Base-by-base conservation (phyloP, 179 eudicot species). In the Spinacia oleracea region DNA sequence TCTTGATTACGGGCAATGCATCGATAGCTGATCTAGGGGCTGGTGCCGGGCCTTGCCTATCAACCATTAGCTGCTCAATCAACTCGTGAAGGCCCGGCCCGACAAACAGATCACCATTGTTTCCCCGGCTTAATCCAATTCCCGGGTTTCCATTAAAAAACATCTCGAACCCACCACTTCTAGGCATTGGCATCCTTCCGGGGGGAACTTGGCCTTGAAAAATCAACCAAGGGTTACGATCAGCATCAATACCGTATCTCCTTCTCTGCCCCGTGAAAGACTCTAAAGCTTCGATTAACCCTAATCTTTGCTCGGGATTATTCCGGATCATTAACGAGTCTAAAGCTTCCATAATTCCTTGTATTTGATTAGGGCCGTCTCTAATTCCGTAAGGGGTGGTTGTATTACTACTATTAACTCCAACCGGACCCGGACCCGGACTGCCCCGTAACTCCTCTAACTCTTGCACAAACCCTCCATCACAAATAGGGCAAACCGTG, bases 51-150 rank as follows among this genome's bases (percentile, higher is more conserved):
- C 89, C 97, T 25, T 80, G 87, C 55, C 87, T 84, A 16, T 91
- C 91, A 56, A 81, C 87, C 64, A 79, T 83, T 2, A 93, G 83
- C 73, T 93, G 92, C 77, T 92, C 96, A 16, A 91, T 86, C 69
- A 93, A 79, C 82, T 95, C 98, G 77, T 90, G 93, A 8, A 93
- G 84, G 9, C 98, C 98, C 0, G 98, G 97, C 25, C 98, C 98
- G 6, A 95, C 88, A 75, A 91, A 93, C 78, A 89, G 84, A 78
- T 95, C 92, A 2, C 94, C 97, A 14, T 89, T 93, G 72, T 81
- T 87, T 9, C 90, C 97, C 21, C 91, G 82, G 38, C 91, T 86
- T 25, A 89, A 81, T n/a, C 98, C 94, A 23, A 85, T 84, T 65
- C 94, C 87, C 2, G 85, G 83, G 76, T 70, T 81, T 2, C 92